Percentiles rank a stretch among this genome's conserved stretches.
Conservation (phyloP, 768 basidiomycete genomes). For the Chiua virens region DNA sequence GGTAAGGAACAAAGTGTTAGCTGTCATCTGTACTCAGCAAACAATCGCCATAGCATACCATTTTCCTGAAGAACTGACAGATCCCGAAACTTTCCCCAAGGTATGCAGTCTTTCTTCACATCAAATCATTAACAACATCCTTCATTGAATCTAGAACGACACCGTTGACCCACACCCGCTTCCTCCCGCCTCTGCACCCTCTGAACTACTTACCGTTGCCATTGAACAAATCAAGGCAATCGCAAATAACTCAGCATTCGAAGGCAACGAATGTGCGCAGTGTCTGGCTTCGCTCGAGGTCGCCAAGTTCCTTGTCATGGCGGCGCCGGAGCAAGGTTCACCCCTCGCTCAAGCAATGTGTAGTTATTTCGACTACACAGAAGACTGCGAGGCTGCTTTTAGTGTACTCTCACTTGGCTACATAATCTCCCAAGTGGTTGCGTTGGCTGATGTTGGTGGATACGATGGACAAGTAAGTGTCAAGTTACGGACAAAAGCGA, state of each 20-base stretch:
- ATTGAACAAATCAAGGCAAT: slow-evolving; percentile 40
- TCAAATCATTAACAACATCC: too few species aligned
- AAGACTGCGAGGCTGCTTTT: slow-evolving; percentile 36
- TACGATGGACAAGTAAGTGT: slow-evolving; percentile 45
- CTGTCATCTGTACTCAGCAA: neutral
- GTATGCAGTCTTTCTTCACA: slow-evolving; percentile 15
- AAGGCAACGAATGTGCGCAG: slow-evolving; percentile 35
- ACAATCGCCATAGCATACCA: slow-evolving; percentile 40
- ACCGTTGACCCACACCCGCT: slow-evolving; percentile 44
- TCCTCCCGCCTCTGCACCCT: slow-evolving; percentile 33
- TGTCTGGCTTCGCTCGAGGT: slow-evolving; percentile 40
- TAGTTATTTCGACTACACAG: slow-evolving; percentile 39
- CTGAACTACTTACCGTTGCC: slow-evolving; percentile 36
- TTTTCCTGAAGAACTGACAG: slow-evolving; percentile 61
- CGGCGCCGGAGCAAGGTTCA: slow-evolving; percentile 42
- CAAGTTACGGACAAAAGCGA: neutral
- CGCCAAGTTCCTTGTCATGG: slow-evolving; percentile 42
- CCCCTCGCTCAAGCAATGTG: slow-evolving; percentile 41
- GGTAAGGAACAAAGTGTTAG: slow-evolving; percentile 33
- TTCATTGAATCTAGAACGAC: slow-evolving; percentile 32
- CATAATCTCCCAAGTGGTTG: slow-evolving; percentile 44
- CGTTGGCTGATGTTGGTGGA: slow-evolving; percentile 44
- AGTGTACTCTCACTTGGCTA: slow-evolving; percentile 37
- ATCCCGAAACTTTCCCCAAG: slow-evolving; percentile 56
- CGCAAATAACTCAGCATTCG: slow-evolving; percentile 34